A percentile compares a stretch with the other conserved stretches of the same genome.
These are phyloP conservation scores for Stevia rebaudiana DNA, from an alignment of 140 eudicot species.

Conservation along the genomic window DNA sequence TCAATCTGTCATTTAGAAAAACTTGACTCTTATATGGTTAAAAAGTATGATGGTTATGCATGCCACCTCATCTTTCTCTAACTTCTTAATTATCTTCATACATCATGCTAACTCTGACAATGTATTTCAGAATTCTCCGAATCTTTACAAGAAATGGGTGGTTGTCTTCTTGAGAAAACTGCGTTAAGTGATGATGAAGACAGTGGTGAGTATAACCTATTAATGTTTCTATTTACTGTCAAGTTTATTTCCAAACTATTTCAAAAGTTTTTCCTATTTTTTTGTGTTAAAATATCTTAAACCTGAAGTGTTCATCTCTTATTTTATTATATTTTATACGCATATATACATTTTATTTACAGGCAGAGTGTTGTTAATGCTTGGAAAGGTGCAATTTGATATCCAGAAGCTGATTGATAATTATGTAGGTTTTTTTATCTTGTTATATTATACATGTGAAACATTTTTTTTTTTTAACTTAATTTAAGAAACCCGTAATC, in stretches of 20 bases:
- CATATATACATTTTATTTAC: conserved; percentile 15
- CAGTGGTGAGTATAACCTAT: conserved; percentile 50
- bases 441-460: neutral
- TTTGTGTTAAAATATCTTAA: conserved; percentile 4
- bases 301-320: conserved; percentile 8
- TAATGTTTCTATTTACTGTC: conserved; percentile 8
- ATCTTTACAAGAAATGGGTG: conserved; percentile 83
- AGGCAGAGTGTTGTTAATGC: conserved; percentile 85
- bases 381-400: conserved; percentile 80
- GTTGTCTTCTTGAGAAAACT: conserved; percentile 84
- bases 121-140: conserved; percentile 80
- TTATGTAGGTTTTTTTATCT: conserved; percentile 51
- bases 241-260: conserved; percentile 1
- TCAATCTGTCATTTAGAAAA: neutral
- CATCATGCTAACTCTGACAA: conserved; percentile 15
- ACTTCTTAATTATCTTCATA: neutral
- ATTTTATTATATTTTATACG: neutral
- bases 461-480: neutral
- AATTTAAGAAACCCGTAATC: conserved; percentile 3
- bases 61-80: conserved; percentile 11
- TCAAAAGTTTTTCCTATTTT: neutral
- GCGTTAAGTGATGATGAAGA: conserved; percentile 87
- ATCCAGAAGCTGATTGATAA: conserved; percentile 74
- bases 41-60: conserved; percentile 3
- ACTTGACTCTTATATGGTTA: neutral